Evolutionary conservation across 2,329 filamentous ascomycete species (phyloP), one percentile per base, ranked within the genome.

Genomic region (Paraphoma chrysanthemicola): DNA sequence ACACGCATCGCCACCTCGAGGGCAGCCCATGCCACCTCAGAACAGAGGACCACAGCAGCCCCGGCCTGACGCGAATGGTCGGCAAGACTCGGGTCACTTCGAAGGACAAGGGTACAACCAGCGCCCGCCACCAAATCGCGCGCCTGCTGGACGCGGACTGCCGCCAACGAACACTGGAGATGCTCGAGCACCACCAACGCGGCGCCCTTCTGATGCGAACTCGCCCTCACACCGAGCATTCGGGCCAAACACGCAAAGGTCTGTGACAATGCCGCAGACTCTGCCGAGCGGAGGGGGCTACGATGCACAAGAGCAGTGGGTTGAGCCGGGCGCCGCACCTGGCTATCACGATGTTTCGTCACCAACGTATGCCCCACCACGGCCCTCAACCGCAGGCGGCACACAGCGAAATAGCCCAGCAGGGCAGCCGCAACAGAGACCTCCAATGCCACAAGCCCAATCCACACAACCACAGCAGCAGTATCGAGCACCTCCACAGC

Each of bases 221-320:
- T 73, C 74, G 6, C 69, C 72, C 18, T 64, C 68, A 3, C 69
- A 68, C 52, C 71, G 70, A 52, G 52, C 62, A 11, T 73, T 74
- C 54, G 68, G 66, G 9, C 62, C 70, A 16, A 64, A 66, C 36
- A 72, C 60, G 11, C 72, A 77, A 51, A 70, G 76, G 28, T 73
- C 76, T 3, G 66, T 64, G 60, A 78, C 77, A 6, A 71, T 78
- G 72, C 77, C 77, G 5, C 71, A 77, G 5, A 71, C 71, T 18
- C 47, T 67, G 28, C 51, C 66, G 11, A 50, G 48, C 18, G 63
- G 48, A 2, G 51, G 56, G 36, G 59, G 50, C 1, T 68, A 63
- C 38, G 59, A 65, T 16, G 46, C 44, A n/a, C 68, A 69, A 33
- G 67, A 71, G 41, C 67, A 73, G 33, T 78, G 76, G 70, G 67